phyloP scores from a whole-genome alignment of 2,329 filamentous ascomycete genomes.

The Ceratocystis papillata region DNA sequence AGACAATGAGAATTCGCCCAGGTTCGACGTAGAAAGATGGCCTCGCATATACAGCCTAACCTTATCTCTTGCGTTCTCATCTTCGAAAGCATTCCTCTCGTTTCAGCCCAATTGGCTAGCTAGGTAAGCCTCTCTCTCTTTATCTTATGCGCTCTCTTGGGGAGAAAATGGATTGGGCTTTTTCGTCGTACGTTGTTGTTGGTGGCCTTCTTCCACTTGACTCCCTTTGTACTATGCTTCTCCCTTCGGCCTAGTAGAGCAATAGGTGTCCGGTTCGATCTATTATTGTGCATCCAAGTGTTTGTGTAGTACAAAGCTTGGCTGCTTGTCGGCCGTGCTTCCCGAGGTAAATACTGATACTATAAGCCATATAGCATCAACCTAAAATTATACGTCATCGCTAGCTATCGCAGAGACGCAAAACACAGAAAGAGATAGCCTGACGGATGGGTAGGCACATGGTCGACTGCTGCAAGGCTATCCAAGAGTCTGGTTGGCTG shows the following conservation, averaged over 20 bases:
- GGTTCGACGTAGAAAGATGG: neutral
- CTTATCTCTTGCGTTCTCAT: neutral
- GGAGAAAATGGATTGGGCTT: neutral
- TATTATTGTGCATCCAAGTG: neutral
- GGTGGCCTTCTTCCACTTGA: neutral
- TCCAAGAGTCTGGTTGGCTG: too few relatives aligned
- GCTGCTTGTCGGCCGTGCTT: neutral
- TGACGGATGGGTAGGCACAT: too few relatives aligned
- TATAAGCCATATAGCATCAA: too few relatives aligned
- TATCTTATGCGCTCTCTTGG: neutral
- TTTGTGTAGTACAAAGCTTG: neutral
- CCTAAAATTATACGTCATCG: too few relatives aligned
- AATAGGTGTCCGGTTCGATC: neutral
- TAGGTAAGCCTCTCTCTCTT: neutral
- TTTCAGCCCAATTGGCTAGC: neutral
- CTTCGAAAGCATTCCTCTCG: neutral
- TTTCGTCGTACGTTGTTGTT: neutral
- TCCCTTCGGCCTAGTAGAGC: neutral
- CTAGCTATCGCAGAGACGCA: too few relatives aligned
- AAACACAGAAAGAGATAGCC: too few relatives aligned
- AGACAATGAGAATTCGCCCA: neutral
- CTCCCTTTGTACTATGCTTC: neutral
- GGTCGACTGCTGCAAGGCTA: too few relatives aligned
- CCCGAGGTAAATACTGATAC: too few relatives aligned
- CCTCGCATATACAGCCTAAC: neutral